Conservation (phyloP, 768 basidiomycete genomes). For the Mycena polygramma region DNA sequence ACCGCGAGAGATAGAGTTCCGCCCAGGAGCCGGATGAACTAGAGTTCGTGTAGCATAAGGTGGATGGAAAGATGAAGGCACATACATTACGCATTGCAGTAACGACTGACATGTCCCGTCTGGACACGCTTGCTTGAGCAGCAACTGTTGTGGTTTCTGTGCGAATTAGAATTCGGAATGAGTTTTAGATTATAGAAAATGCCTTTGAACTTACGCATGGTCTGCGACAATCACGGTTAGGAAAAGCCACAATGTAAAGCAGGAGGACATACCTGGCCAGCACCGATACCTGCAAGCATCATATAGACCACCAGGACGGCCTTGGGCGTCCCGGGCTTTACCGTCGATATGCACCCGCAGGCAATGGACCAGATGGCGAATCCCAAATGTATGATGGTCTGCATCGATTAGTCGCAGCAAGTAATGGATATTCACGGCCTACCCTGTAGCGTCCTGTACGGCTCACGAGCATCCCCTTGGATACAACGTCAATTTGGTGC, state of each 20-base stretch:
- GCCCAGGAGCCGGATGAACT: constrained; percentile 80
- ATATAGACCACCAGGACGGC: constrained; percentile 71
- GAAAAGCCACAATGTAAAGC: not conserved
- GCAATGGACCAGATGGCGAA: constrained; percentile 79
- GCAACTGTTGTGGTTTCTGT: constrained; percentile 74
- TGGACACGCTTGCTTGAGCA: constrained; percentile 77
- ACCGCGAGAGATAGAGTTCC: constrained; percentile 78
- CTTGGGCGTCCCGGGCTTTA: constrained; percentile 61
- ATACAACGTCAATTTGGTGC: not conserved
- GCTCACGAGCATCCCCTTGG: constrained; percentile 71
- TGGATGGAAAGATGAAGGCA: not conserved
- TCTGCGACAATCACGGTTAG: constrained; percentile 49
- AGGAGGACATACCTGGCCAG: constrained; percentile 62
- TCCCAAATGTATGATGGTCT: constrained; percentile 73
- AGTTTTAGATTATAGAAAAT: not conserved
- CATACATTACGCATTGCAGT: not conserved
- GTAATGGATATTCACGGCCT: constrained; percentile 22
- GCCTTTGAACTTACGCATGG: constrained; percentile 45
- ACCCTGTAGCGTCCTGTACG: constrained; percentile 75
- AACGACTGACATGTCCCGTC: constrained; percentile 80
- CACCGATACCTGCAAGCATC: constrained; percentile 70
- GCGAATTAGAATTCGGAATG: not conserved
- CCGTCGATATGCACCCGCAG: constrained; percentile 77
- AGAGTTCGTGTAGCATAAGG: not conserved
- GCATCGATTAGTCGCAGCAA: not conserved